Base-by-base conservation (phyloP, 2,329 filamentous ascomycete species). In the Monosporascus sp. region DNA sequence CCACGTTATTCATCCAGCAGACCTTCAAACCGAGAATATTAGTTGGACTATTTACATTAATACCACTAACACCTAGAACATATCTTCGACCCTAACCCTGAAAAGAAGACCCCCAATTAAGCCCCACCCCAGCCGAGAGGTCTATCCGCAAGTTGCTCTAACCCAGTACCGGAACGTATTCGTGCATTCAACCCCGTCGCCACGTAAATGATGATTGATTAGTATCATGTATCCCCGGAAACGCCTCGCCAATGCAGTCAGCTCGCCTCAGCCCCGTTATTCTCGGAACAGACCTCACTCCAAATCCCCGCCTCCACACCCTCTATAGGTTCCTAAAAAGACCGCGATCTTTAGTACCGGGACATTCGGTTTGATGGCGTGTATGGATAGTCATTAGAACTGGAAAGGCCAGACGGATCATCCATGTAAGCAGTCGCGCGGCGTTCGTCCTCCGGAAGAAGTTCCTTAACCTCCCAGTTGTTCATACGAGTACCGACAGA, bases 391-490 rank as follows among this genome's bases (percentile, higher is more conserved):
- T 83, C 80, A 64, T 77, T 67, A 37, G 66, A 51, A 51, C 60
- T 63, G 17, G 76, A 68, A 55, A 76, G 70, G 50, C 80, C 79
- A 62, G 76, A 82, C 2, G 81, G 81, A 58, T 87, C 84, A 53
- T 90, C 87, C 46, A 80, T 75, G 70, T 92, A 94, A 46, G 88
- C 72, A 2, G 89, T 91, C 22, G 77, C 77, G 54, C 88, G 82
- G 55, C 88, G 85, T 54, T 93, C 89, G 52, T 94, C 90, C 59
- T 94, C 89, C 45, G 87, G 83, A 18, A 94, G 78, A 11, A 90
- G 79, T 58, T 97, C 93, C 76, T 97, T 97, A 68, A 97, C 88
- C 68, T 99, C 94, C 94, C 94, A 99, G 70, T 94, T 97, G 75
- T 96, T 95, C 73, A 90, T 88, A 70, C 93, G 90, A 54, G 90